phyloP scores from a whole-genome alignment of 1,284 basidiomycete genomes.

The Heterobasidion occidentale region DNA sequence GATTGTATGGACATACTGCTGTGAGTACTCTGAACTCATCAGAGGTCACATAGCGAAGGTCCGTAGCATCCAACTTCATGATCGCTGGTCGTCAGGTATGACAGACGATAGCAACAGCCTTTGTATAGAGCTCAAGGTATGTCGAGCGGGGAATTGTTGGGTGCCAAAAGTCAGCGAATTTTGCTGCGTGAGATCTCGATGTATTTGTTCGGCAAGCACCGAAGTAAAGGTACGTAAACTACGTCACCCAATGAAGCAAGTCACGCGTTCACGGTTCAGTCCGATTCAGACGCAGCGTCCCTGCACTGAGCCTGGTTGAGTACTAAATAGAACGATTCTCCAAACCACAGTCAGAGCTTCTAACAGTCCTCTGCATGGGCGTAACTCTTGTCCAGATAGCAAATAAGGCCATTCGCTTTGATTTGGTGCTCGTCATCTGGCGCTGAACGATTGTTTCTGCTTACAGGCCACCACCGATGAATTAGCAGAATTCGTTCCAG shows the following conservation, averaged over 20 bases:
- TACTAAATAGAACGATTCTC: too few relatives aligned
- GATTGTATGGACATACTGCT: conserved; percentile 51
- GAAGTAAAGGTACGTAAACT: too few relatives aligned
- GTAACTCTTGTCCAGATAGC: background rate
- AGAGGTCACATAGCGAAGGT: conserved; percentile 85
- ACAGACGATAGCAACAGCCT: too few relatives aligned
- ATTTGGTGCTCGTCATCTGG: background rate
- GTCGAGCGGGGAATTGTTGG: background rate
- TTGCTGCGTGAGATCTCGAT: too few relatives aligned
- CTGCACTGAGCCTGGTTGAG: too few relatives aligned
- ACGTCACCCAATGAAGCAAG: too few relatives aligned
- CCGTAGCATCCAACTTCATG: conserved; percentile 95
- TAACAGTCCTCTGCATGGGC: background rate
- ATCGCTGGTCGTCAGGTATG: background rate
- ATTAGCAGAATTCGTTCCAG: background rate
- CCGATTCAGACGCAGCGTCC: too few relatives aligned
- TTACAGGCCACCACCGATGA: background rate
- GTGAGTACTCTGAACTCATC: conserved; percentile 95
- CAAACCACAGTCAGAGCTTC: too few relatives aligned
- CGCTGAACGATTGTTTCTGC: background rate
- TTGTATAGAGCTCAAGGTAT: background rate
- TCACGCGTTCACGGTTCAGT: too few relatives aligned
- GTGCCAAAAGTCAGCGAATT: too few relatives aligned
- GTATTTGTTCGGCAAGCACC: too few relatives aligned
- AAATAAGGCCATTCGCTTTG: background rate